Conservation (phyloP, 2,329 filamentous ascomycete genomes). For the Neofusicoccum cordaticola region DNA sequence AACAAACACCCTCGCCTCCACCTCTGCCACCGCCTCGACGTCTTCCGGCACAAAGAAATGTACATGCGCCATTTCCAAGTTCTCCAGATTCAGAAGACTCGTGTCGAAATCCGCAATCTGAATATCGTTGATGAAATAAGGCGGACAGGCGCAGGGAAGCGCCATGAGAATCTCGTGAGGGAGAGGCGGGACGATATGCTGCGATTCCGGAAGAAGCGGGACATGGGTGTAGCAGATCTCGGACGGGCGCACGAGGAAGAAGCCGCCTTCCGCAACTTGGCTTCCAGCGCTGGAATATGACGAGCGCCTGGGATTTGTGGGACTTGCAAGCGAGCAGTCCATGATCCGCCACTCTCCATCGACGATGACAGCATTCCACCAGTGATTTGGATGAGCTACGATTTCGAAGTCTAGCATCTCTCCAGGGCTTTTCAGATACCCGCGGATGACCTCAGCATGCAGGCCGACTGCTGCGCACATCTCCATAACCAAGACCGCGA, state of each 20-base stretch:
- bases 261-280: conserved; percentile 78
- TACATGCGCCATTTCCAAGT: conserved; percentile 88
- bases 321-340: conserved; percentile 87
- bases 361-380: conserved; percentile 93
- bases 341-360: conserved; percentile 96
- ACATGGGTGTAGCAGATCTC: conserved; percentile 97
- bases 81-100: conserved; percentile 77
- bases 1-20: conserved; percentile 78
- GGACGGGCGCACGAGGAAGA: conserved; percentile 84
- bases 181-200: conserved; percentile 88
- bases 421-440: conserved; percentile 87
- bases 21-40: conserved; percentile 87
- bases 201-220: conserved; percentile 79
- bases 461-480: conserved; percentile 92
- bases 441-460: conserved; percentile 80
- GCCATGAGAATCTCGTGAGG: conserved; percentile 82
- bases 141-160: conserved; percentile 79
- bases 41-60: conserved; percentile 85
- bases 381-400: conserved; percentile 88
- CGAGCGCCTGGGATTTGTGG: conserved; percentile 78
- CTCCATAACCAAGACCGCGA: conserved; percentile 81
- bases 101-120: conserved; percentile 90
- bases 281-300: conserved; percentile 72
- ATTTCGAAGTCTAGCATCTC: conserved; percentile 71
- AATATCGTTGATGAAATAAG: conserved; percentile 79